Conservation (phyloP, 1,284 basidiomycete species). For the Ustilago trichophora region DNA sequence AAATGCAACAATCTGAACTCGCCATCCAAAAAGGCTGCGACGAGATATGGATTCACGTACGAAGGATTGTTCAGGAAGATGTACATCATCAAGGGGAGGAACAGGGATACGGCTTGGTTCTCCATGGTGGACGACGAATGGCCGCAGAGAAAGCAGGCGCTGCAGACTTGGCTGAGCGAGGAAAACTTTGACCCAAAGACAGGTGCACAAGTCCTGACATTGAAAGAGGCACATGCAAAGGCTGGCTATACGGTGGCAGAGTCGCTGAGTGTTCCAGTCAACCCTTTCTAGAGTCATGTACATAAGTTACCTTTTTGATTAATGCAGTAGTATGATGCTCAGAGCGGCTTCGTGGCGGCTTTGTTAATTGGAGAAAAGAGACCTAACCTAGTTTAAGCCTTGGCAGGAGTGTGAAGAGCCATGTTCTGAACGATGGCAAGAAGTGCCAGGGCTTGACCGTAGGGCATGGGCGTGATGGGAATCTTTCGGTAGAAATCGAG, state of each 20-base stretch:
- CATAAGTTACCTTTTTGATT: no score
- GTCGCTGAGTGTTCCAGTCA: slow-evolving; percentile 7
- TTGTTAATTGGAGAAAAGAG: no score
- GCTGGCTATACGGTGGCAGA: slow-evolving; percentile 19
- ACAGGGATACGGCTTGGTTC: slow-evolving; percentile 55
- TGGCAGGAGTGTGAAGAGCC: slow-evolving; percentile 6
- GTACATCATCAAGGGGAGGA: slow-evolving; percentile 44
- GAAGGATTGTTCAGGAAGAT: slow-evolving; percentile 52
- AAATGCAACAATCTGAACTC: slow-evolving; percentile 53
- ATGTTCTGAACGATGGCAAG: slow-evolving; percentile 66
- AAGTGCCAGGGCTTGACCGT: slow-evolving; percentile 73
- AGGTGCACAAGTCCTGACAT: slow-evolving; percentile 11
- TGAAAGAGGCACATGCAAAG: slow-evolving; percentile 28
- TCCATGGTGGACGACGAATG: slow-evolving; percentile 54
- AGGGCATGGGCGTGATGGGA: slow-evolving; percentile 76
- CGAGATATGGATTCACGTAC: slow-evolving; percentile 46
- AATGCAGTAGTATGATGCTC: no score
- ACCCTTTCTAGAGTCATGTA: slow-evolving; percentile 8
- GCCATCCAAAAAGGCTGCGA: slow-evolving; percentile 47
- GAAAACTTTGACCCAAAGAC: slow-evolving; percentile 33
- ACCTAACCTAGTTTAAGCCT: background rate
- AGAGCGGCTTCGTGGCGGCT: no score
- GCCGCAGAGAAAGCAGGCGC: slow-evolving; percentile 31
- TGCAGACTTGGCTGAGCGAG: slow-evolving; percentile 44
- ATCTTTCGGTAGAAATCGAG: slow-evolving; percentile 72